A percentile compares a stretch with the other conserved stretches of the same genome.
Conservation (phyloP, 202 grass and related monocot genomes). For the Hordeum pubiflorum region DNA sequence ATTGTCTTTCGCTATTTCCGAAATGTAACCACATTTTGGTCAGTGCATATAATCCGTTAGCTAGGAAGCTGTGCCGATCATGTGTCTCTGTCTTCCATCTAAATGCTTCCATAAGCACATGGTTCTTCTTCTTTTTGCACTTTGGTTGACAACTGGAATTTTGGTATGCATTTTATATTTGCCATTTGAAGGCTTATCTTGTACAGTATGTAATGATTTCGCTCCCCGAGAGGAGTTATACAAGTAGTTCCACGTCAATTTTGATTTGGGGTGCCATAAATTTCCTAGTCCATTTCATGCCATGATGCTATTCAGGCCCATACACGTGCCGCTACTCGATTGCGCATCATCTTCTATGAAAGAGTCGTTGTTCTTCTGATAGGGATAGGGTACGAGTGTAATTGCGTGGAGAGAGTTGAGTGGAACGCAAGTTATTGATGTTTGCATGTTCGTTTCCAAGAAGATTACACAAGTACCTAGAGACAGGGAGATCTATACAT, state of each 20-base stretch:
- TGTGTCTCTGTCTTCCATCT: constrained; percentile 25
- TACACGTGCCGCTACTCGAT: constrained; percentile 36
- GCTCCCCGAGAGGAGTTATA: not conserved
- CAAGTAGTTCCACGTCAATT: not conserved
- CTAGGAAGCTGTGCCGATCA: not conserved
- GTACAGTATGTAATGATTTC: constrained; percentile 30
- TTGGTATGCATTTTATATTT: constrained; percentile 35
- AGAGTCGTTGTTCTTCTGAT: not conserved
- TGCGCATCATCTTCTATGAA: not conserved
- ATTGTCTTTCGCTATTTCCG: not conserved
- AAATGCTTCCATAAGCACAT: constrained; percentile 21
- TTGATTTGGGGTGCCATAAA: not conserved
- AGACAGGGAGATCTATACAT: not conserved
- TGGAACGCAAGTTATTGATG: not conserved
- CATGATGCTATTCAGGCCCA: constrained; percentile 16
- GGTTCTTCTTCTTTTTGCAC: constrained; percentile 27
- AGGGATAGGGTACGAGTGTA: not conserved
- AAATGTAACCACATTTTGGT: not conserved
- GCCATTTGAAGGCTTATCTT: constrained; percentile 12
- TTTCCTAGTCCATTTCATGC: constrained; percentile 28
- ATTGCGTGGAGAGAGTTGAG: constrained; percentile 16
- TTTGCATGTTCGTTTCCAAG: constrained; percentile 4
- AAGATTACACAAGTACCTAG: not conserved
- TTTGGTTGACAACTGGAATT: constrained; percentile 30
- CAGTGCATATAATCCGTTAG: not conserved